A percentile compares a stretch with the other conserved stretches of the same genome.
phyloP scores from a whole-genome alignment of 805 yeast species.

The Wickerhamomyces hampshirensis region DNA sequence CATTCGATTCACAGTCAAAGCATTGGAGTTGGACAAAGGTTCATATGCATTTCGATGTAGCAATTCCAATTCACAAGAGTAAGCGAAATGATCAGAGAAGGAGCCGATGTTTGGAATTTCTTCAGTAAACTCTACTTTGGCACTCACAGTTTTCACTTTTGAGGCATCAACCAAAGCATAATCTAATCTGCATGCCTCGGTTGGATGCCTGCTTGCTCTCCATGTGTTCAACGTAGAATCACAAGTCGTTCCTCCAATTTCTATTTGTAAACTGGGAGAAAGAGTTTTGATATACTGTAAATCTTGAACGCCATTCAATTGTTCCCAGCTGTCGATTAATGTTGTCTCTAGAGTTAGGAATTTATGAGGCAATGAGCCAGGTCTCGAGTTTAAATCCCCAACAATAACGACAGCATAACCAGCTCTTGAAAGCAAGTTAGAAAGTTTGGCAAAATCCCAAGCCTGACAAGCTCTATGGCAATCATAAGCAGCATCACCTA shows the following conservation, averaged over 20 bases:
- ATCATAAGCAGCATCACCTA: slow-evolving; percentile 84
- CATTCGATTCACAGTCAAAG: slow-evolving; percentile 1
- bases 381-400: slow-evolving; percentile 89
- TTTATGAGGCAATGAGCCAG: slow-evolving; percentile 78
- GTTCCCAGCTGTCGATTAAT: slow-evolving; percentile 79
- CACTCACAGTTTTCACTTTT: slow-evolving; percentile 49
- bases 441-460: slow-evolving; percentile 82
- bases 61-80: slow-evolving; percentile 40
- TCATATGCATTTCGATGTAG: slow-evolving; percentile 11
- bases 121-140: slow-evolving; percentile 73
- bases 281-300: slow-evolving; percentile 38
- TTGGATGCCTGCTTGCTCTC: slow-evolving; percentile 41
- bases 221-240: slow-evolving; percentile 86
- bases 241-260: slow-evolving; percentile 80
- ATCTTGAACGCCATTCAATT: slow-evolving; percentile 47
- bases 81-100: slow-evolving; percentile 92
- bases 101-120: slow-evolving; percentile 63
- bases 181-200: slow-evolving; percentile 71
- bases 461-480: slow-evolving; percentile 95
- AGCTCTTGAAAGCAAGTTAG: slow-evolving; percentile 54
- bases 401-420: slow-evolving; percentile 87
- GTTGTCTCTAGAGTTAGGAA: slow-evolving; percentile 67
- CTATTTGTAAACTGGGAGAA: slow-evolving; percentile 58
- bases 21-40: slow-evolving; percentile 4
- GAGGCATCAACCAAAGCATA: slow-evolving; percentile 73